A percentile compares a stretch with the other conserved stretches of the same genome.
phyloP scores from a whole-genome alignment of 2,329 filamentous ascomycete species.

The Alternaria panax region DNA sequence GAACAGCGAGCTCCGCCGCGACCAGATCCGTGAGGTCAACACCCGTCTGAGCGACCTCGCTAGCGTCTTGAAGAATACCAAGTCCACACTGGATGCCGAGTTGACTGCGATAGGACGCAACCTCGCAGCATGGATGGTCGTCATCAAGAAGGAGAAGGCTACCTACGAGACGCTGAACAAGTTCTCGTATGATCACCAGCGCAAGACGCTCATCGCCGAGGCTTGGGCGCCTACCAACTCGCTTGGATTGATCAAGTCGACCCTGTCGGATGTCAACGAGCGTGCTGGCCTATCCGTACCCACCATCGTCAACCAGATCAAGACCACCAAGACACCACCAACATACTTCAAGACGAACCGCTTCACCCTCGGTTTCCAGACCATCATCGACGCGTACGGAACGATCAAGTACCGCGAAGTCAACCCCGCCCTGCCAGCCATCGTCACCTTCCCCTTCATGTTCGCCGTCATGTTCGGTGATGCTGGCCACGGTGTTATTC shows the following conservation, averaged over 20 bases:
- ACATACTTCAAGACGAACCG: conserved; percentile 99
- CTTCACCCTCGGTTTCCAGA: conserved; percentile 97
- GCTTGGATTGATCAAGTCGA: conserved; percentile 86
- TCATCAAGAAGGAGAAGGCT: conserved; percentile 97
- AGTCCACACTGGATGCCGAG: conserved; percentile 91
- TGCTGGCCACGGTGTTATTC: conserved; percentile 89
- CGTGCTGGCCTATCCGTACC: conserved; percentile 94
- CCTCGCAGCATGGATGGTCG: conserved; percentile 94
- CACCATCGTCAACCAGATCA: conserved; percentile 97
- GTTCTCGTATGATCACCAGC: conserved; percentile 94
- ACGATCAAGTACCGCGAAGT: conserved; percentile 97
- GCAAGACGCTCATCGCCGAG: conserved; percentile 96
- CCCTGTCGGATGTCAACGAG: conserved; percentile 95
- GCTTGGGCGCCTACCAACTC: conserved; percentile 97
- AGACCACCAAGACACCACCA: conserved; percentile 94
- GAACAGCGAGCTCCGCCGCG: conserved; percentile 91
- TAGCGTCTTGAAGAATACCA: conserved; percentile 93
- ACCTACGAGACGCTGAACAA: conserved; percentile 95
- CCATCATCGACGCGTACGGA: conserved; percentile 98
- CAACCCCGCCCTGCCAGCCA: conserved; percentile 93
- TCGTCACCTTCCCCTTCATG: conserved; percentile 98
- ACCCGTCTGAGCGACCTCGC: conserved; percentile 87
- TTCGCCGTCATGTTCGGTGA: conserved; percentile 99
- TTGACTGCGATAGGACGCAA: conserved; percentile 92
- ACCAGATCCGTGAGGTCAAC: conserved; percentile 98